Conservation (phyloP, 139 green algal genomes). For the Micractinium conductrix region DNA sequence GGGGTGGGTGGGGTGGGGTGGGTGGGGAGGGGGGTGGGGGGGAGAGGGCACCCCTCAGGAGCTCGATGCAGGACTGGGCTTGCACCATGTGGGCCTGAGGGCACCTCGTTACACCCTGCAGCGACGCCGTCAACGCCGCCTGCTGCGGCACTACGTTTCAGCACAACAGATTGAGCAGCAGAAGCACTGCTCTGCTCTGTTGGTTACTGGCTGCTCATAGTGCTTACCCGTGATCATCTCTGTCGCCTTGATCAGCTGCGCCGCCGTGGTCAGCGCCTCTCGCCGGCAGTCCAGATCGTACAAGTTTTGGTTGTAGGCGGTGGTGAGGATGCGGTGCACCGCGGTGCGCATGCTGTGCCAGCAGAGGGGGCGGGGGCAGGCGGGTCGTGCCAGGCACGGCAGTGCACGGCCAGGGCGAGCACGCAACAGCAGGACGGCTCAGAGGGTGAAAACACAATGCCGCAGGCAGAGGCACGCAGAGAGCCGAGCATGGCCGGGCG, state of each 20-base stretch:
- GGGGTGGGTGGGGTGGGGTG: neutral
- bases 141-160: too few relatives aligned
- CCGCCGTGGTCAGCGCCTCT: conserved; percentile 40
- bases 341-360: conserved; percentile 24
- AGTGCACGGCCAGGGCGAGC: too few relatives aligned
- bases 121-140: too few relatives aligned
- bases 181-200: too few relatives aligned
- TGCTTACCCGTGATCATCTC: conserved; percentile 52
- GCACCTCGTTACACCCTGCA: neutral
- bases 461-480: too few relatives aligned
- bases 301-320: conserved; percentile 52
- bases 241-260: conserved; percentile 47
- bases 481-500: neutral
- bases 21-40: too few relatives aligned
- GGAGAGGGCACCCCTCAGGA: neutral
- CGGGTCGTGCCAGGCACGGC: neutral
- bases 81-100: neutral
- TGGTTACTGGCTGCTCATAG: too few relatives aligned
- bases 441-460: too few relatives aligned
- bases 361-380: conserved; percentile 4
- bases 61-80: neutral
- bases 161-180: too few relatives aligned
- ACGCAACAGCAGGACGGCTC: too few relatives aligned
- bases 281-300: conserved; percentile 43
- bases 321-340: conserved; percentile 45